Percentiles rank a stretch among this genome's conserved stretches.
These are phyloP conservation scores for Ilex paraguariensis DNA, from an alignment of 305 asterid species.

Conservation along the genomic window DNA sequence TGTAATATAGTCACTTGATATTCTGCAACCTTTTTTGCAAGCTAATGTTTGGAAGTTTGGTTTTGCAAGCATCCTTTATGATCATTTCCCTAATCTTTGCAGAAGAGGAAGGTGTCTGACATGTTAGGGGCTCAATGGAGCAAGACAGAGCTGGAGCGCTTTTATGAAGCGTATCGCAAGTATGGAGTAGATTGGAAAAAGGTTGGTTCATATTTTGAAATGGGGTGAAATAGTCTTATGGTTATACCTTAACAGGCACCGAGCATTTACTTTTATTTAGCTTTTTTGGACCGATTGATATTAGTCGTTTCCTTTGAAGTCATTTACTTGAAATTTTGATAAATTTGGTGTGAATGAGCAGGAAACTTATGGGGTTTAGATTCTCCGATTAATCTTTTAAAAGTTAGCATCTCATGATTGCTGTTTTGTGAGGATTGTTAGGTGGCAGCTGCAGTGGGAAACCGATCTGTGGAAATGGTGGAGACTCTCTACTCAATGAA, in stretches of 20 bases:
- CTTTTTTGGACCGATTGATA: too few relatives aligned
- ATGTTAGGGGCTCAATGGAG: constrained; percentile 92
- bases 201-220: constrained; percentile 37
- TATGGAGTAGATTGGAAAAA: constrained; percentile 88
- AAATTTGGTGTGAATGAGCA: too few relatives aligned
- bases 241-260: too few relatives aligned
- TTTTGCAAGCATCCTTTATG: too few relatives aligned
- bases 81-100: constrained; percentile 12
- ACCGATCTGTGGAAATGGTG: constrained; percentile 77
- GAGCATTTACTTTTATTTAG: too few relatives aligned
- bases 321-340: too few relatives aligned
- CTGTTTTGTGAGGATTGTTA: constrained; percentile 27
- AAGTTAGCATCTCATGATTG: constrained; percentile 19
- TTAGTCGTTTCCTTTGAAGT: too few relatives aligned
- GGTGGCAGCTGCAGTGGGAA: constrained; percentile 69
- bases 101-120: constrained; percentile 86
- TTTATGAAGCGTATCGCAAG: constrained; percentile 80
- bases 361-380: neutral
- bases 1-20: too few relatives aligned
- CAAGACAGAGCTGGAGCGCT: constrained; percentile 69
- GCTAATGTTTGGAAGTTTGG: too few relatives aligned
- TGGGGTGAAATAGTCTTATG: too few relatives aligned
- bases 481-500: constrained; percentile 88
- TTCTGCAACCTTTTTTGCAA: too few relatives aligned
- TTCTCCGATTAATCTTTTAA: constrained; percentile 10